Evolutionary conservation across 2,329 filamentous ascomycete species (phyloP), one percentile per base, ranked within the genome.

Genomic region (Hysterium pulicare): DNA sequence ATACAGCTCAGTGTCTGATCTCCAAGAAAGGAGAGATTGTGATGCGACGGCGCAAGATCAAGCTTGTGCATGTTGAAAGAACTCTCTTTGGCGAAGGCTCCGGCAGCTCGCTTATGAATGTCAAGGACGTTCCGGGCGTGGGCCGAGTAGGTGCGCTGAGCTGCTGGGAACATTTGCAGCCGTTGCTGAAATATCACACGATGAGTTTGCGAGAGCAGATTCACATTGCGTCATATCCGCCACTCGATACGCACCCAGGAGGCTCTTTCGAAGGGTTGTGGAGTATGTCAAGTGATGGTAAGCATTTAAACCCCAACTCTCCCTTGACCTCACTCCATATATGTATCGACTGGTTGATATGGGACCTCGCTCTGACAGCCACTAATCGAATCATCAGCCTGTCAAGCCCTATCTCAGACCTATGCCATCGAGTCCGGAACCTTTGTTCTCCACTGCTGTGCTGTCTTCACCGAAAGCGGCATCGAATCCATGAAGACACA

Each of bases 351-450:
- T 9, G 32, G 32, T 9, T 8, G 9, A 19, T 13, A 19, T 13
- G 8, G 16, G 17, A 9, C 9, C 8, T 8, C 16, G 32, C 17
- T 8, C 8, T 34, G 9, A 15, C 2, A 20, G 4, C 20, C 13
- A 8, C 8, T n/a, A n/a, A n/a, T n/a, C 21, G 8, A 33, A 3
- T 1, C 21, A 37, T 5, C 31, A 60, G 68, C 69, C 4, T 71
- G 67, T 42, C 68, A 67, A 22, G 69, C 53, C 33, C 62, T 79
- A 1, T 73, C 76, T 0, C 74, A 75, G 46, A 70, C 72, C 0
- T 81, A 81, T 49, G 78, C 79, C 1, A 72, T 82, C 7, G 80
- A 83, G 53, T 71, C 74, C 2, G 66, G 68, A 7, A 59, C 74
- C 0, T 83, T 75, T 45, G 79, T 83, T 1, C 68, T 82, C 3